Percentiles rank a stretch among this genome's conserved stretches.
Evolutionary conservation across 1,284 basidiomycete species (phyloP).

Genomic region (Phylloboletellus chloephorus): DNA sequence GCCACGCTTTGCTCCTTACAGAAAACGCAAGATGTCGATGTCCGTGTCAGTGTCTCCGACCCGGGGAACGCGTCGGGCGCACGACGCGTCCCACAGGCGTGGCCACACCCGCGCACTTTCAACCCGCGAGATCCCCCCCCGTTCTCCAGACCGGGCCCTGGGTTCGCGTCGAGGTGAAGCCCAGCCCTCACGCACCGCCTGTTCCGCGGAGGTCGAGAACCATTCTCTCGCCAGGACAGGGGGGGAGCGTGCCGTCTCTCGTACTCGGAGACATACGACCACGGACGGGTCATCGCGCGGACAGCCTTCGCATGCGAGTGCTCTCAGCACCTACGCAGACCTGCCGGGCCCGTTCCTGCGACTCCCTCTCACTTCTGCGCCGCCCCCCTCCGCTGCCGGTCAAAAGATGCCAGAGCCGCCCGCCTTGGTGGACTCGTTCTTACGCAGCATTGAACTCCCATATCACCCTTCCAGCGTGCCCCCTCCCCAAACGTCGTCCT

Average conservation of each 20-base stretch:
- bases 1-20: slow-evolving; percentile 19
- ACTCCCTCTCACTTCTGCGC: slow-evolving; percentile 14
- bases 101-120: slow-evolving; percentile 1
- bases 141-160: slow-evolving; percentile 7
- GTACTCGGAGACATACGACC: slow-evolving; percentile 3
- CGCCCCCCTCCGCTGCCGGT: not conserved
- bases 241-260: slow-evolving; percentile 6
- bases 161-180: slow-evolving; percentile 1
- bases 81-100: slow-evolving; percentile 11
- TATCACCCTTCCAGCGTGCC: slow-evolving; percentile 13
- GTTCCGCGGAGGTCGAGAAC: slow-evolving; percentile 1
- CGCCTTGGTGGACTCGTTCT: slow-evolving; percentile 20
- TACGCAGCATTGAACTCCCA: slow-evolving; percentile 25
- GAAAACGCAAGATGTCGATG: slow-evolving; percentile 10
- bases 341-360: slow-evolving; percentile 14
- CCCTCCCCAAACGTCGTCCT: slow-evolving; percentile 10
- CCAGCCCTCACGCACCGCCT: slow-evolving; percentile 1
- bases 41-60: slow-evolving; percentile 7
- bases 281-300: slow-evolving; percentile 6
- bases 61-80: slow-evolving; percentile 12
- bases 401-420: slow-evolving; percentile 6
- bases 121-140: not conserved
- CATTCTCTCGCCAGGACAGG: slow-evolving; percentile 6
- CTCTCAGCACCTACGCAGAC: slow-evolving; percentile 9
- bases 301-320: slow-evolving; percentile 2